These are phyloP conservation scores for Cercospora zeina DNA, from an alignment of 2,329 filamentous ascomycete species.

Conservation along the genomic window DNA sequence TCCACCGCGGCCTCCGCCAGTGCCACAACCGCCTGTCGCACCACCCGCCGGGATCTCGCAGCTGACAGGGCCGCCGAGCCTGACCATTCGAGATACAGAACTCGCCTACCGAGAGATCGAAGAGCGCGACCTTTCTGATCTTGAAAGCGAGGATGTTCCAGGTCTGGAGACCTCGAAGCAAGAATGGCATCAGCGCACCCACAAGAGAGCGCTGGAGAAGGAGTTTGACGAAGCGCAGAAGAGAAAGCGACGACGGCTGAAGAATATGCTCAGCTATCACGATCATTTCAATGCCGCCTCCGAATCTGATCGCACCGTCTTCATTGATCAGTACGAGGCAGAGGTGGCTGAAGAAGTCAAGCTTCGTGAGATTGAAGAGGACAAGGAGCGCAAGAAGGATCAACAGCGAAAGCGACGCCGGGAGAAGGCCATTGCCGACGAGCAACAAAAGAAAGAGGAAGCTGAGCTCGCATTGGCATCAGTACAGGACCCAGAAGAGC, in stretches of 20 bases:
- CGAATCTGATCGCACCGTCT: conserved; percentile 71
- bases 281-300: conserved; percentile 67
- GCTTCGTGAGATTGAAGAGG: conserved; percentile 83
- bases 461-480: conserved; percentile 75
- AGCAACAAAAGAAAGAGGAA: conserved; percentile 77
- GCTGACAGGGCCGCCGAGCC: conserved; percentile 40
- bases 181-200: conserved; percentile 55
- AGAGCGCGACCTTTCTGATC: conserved; percentile 61
- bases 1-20: conserved; percentile 12
- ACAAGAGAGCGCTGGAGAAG: conserved; percentile 70
- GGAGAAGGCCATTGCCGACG: conserved; percentile 90
- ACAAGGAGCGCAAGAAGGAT: conserved; percentile 99
- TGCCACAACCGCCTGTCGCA: conserved; percentile 13
- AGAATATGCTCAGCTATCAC: conserved; percentile 58
- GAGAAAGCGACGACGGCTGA: conserved; percentile 63
- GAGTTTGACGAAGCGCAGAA: conserved; percentile 63
- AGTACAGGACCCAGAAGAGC: conserved; percentile 79
- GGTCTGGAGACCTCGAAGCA: conserved; percentile 55
- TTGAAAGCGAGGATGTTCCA: conserved; percentile 55
- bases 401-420: conserved; percentile 97
- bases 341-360: conserved; percentile 84
- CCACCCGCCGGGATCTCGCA: conserved; percentile 23
- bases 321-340: conserved; percentile 73
- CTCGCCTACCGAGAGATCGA: conserved; percentile 62
- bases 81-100: conserved; percentile 55